phyloP scores from a whole-genome alignment of 192 early-diverging fungal genomes.

The Backusella australiensis region DNA sequence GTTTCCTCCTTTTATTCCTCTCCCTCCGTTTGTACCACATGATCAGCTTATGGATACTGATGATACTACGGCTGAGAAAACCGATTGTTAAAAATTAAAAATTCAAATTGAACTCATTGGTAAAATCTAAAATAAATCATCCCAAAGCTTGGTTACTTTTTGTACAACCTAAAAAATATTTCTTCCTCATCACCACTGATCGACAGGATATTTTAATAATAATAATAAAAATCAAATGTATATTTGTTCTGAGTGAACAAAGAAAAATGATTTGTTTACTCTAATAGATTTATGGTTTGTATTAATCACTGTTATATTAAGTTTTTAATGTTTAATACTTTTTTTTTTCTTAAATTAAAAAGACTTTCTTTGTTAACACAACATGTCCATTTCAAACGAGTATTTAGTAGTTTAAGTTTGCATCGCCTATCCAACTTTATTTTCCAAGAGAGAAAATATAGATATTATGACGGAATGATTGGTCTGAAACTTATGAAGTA shows the following conservation, averaged over 20 bases:
- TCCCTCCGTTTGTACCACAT: neutral
- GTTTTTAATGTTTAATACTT: neutral
- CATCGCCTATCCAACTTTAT: neutral
- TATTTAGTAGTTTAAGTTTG: neutral
- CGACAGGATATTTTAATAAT: neutral
- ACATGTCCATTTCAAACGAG: neutral
- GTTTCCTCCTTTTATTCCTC: neutral
- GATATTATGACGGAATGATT: constrained; percentile 6
- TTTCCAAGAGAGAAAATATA: neutral
- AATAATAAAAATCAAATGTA: neutral
- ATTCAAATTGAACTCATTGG: neutral
- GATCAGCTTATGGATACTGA: neutral
- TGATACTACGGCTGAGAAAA: neutral
- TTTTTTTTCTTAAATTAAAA: neutral
- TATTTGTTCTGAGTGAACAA: neutral
- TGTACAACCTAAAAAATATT: neutral
- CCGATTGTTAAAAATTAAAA: neutral
- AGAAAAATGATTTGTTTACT: neutral
- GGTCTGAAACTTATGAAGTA: neutral
- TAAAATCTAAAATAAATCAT: neutral
- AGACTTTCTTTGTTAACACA: neutral
- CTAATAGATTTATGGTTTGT: neutral
- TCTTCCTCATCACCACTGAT: neutral
- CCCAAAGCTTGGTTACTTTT: neutral
- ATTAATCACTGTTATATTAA: too few species aligned